A percentile compares a stretch with the other conserved stretches of the same genome.
Evolutionary conservation across 2,329 filamentous ascomycete species (phyloP).

Genomic region (Capronia coronata): DNA sequence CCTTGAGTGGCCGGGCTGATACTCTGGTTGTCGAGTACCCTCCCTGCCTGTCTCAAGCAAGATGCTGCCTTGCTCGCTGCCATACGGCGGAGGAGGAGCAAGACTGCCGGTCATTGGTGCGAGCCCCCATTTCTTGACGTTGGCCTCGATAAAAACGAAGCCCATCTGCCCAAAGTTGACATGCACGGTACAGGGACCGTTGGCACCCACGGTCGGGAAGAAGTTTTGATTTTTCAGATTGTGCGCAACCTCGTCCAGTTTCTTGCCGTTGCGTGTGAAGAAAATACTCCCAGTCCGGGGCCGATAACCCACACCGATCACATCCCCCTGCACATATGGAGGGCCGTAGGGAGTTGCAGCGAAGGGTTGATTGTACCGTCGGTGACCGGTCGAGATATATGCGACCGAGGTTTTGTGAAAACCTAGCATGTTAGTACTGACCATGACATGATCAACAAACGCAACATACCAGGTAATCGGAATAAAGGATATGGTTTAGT

Average conservation of each 20-base stretch:
- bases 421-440: constrained; percentile 46
- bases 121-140: constrained; percentile 98
- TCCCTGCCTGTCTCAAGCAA: constrained; percentile 76
- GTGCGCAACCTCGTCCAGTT: constrained; percentile 87
- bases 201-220: constrained; percentile 94
- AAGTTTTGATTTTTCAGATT: constrained; percentile 93
- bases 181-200: constrained; percentile 84
- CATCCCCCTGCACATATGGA: constrained; percentile 82
- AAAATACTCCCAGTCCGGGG: constrained; percentile 92
- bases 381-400: constrained; percentile 79
- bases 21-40: constrained; percentile 41
- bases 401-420: constrained; percentile 90
- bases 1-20: constrained; percentile 61
- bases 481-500: constrained; percentile 98
- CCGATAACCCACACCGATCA: constrained; percentile 90
- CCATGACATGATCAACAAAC: neutral
- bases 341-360: constrained; percentile 72
- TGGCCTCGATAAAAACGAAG: constrained; percentile 98
- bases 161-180: constrained; percentile 98
- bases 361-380: constrained; percentile 91
- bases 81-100: constrained; percentile 91
- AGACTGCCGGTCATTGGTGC: constrained; percentile 93
- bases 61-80: constrained; percentile 94
- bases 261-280: constrained; percentile 97
- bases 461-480: constrained; percentile 71